phyloP scores from a whole-genome alignment of 2,329 filamentous ascomycete species.

The Aspergillus sp. region DNA sequence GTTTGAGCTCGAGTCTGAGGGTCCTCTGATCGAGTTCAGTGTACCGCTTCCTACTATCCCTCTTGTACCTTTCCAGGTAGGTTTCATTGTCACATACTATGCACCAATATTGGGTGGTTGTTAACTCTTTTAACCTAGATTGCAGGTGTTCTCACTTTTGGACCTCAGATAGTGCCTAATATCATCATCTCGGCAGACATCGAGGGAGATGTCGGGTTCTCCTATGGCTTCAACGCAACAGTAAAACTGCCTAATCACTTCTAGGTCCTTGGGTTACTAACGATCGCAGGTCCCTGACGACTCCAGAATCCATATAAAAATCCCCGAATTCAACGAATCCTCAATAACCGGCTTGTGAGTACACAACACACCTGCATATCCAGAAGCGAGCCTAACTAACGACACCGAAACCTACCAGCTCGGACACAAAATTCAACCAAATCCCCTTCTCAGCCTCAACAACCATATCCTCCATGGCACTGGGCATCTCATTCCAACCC shows the following conservation, averaged over 20 bases:
- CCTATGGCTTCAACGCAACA: constrained; percentile 2
- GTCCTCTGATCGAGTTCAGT: not conserved
- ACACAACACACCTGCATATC: not conserved
- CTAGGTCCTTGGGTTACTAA: not conserved
- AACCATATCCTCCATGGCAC: not conserved
- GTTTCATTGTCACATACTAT: not conserved
- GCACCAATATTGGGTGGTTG: not conserved
- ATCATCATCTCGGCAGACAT: not conserved
- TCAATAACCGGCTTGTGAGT: constrained; percentile 1
- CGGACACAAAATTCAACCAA: not conserved
- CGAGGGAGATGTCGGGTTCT: constrained; percentile 2
- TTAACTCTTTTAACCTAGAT: not conserved
- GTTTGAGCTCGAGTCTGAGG: not conserved
- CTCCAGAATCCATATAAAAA: not conserved
- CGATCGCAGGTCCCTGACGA: not conserved
- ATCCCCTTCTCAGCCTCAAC: not conserved
- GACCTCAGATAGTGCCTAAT: not conserved
- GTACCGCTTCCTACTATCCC: not conserved
- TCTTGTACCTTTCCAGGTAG: constrained; percentile 1
- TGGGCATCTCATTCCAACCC: not conserved
- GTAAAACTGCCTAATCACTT: not conserved
- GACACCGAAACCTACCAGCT: not conserved
- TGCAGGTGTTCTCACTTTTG: not conserved
- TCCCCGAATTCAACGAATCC: not conserved
- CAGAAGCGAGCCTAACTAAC: not conserved